A percentile compares a stretch with the other conserved stretches of the same genome.
These are phyloP conservation scores for Cyanidiococcus yangmingshanensis DNA, from an alignment of 23 red algal species.

Conservation along the genomic window DNA sequence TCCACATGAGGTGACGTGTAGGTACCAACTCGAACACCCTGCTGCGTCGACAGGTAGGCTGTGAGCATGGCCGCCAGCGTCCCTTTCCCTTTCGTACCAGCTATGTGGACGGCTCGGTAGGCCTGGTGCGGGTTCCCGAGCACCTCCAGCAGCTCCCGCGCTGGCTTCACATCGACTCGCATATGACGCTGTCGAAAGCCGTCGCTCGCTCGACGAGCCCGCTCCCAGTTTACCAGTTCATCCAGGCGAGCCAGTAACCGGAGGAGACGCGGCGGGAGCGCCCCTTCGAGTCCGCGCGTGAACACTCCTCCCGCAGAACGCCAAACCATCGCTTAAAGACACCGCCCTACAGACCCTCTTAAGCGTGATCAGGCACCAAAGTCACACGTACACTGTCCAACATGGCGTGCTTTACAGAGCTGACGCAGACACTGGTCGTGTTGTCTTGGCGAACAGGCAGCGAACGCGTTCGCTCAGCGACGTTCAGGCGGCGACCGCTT, in stretches of 20 bases:
- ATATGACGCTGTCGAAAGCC: constrained; percentile 28
- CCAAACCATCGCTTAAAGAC: neutral
- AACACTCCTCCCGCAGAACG: neutral
- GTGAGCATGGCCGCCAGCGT: constrained; percentile 55
- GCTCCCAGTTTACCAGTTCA: constrained; percentile 83
- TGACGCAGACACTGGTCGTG: too few species aligned
- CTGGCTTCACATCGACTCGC: constrained; percentile 43
- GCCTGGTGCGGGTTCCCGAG: constrained; percentile 44
- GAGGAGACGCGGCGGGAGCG: constrained; percentile 16
- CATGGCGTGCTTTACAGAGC: too few species aligned
- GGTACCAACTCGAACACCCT: constrained; percentile 33
- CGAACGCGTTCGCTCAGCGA: too few species aligned
- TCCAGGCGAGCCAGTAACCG: constrained; percentile 50
- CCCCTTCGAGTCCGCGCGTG: neutral
- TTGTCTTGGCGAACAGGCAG: too few species aligned
- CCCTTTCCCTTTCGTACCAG: constrained; percentile 96
- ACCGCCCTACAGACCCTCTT: too few species aligned
- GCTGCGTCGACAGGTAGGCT: constrained; percentile 20
- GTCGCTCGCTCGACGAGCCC: constrained; percentile 21
- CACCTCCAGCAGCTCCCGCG: constrained; percentile 41
- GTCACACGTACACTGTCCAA: too few species aligned
- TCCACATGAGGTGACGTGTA: constrained; percentile 93
- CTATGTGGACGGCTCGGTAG: constrained; percentile 59
- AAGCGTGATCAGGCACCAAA: too few species aligned
- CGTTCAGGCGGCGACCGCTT: neutral